A percentile compares a stretch with the other conserved stretches of the same genome.
phyloP scores from a whole-genome alignment of 371 early-diverging fungal genomes.

The Mortierella sp. region DNA sequence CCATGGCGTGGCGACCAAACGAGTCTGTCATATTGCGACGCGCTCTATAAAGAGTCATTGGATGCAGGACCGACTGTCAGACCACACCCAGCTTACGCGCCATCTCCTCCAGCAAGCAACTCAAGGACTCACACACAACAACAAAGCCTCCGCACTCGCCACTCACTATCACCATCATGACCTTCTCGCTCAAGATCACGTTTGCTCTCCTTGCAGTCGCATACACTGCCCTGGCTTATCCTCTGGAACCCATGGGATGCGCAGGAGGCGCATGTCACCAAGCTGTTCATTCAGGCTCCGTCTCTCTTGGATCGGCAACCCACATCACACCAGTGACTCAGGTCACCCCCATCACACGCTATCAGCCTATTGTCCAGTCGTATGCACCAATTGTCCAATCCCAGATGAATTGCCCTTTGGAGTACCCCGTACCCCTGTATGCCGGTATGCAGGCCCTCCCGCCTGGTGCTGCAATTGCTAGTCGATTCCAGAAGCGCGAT shows the following conservation, averaged over 20 bases:
- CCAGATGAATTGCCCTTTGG: neutral
- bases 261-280: slow-evolving; percentile 23
- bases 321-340: slow-evolving; percentile 30
- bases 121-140: too few relatives aligned
- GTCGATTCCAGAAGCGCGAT: slow-evolving; percentile 9
- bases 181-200: slow-evolving; percentile 22
- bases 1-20: too few relatives aligned
- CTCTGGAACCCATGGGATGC: slow-evolving; percentile 13
- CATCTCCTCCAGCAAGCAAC: too few relatives aligned
- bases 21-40: too few relatives aligned
- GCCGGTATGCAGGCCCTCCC: neutral
- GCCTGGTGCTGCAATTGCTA: neutral
- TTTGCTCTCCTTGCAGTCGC: slow-evolving; percentile 12
- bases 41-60: too few relatives aligned
- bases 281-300: slow-evolving; percentile 16
- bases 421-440: neutral
- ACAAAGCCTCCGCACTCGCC: neutral
- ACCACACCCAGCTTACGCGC: too few relatives aligned
- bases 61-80: too few relatives aligned
- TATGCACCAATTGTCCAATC: slow-evolving; percentile 35
- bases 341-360: slow-evolving; percentile 43
- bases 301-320: slow-evolving; percentile 25
- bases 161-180: slow-evolving; percentile 5
- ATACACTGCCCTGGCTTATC: slow-evolving; percentile 23
- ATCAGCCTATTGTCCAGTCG: slow-evolving; percentile 40